phyloP scores from a whole-genome alignment of 73 alveolate species.

The Stentor coeruleus region DNA sequence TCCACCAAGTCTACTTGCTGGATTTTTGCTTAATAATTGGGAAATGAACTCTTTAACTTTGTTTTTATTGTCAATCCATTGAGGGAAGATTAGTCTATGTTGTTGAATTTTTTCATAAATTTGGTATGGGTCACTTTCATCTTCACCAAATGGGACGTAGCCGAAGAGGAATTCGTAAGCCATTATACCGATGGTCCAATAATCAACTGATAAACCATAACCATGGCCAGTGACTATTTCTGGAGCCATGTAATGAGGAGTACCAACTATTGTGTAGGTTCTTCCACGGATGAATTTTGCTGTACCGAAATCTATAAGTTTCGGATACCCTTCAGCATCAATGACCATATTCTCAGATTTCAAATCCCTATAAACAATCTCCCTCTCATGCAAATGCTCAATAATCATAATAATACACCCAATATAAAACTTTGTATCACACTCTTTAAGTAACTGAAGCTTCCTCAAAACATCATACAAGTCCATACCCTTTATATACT shows the following conservation, averaged over 20 bases:
- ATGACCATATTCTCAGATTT: conserved; percentile 27
- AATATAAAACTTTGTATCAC: conserved; percentile 16
- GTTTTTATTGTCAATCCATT: conserved; percentile 7
- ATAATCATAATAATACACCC: not conserved
- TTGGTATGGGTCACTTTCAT: conserved; percentile 3
- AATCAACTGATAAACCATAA: conserved; percentile 8
- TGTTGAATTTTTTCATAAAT: not conserved
- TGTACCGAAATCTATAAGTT: conserved; percentile 21
- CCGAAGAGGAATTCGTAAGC: conserved; percentile 21
- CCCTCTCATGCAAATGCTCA: conserved; percentile 27
- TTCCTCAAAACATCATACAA: not conserved
- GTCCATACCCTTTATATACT: not conserved
- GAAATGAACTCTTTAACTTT: conserved; percentile 30
- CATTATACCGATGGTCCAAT: conserved; percentile 25
- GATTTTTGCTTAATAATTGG: conserved; percentile 5
- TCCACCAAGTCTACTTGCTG: conserved; percentile 10
- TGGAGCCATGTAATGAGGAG: conserved; percentile 33
- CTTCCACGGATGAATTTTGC: conserved; percentile 25
- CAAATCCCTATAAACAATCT: conserved; percentile 25
- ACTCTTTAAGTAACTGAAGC: not conserved
- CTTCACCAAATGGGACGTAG: conserved; percentile 20
- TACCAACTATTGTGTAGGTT: conserved; percentile 17
- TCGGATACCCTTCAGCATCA: conserved; percentile 22
- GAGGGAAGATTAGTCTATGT: conserved; percentile 5
- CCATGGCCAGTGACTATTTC: conserved; percentile 27